Percentiles rank a stretch among this genome's conserved stretches.
phyloP scores from a whole-genome alignment of 208 protist genomes.

The Vickermania spadyakhi region DNA sequence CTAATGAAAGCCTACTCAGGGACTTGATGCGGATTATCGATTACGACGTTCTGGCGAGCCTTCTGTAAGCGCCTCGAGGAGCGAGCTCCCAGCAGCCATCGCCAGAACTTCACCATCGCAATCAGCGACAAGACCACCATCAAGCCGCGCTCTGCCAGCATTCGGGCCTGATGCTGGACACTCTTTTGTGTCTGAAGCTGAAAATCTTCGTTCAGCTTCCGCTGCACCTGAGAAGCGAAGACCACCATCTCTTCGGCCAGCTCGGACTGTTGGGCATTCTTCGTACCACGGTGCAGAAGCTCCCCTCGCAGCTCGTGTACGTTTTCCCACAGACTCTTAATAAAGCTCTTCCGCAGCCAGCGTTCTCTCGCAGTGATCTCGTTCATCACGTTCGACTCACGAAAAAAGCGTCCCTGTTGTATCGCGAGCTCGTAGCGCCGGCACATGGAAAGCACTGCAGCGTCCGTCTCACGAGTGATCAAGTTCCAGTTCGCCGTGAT shows the following conservation, averaged over 20 bases:
- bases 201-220: slow-evolving; percentile 85
- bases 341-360: slow-evolving; percentile 81
- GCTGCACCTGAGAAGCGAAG: slow-evolving; percentile 70
- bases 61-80: too few species aligned
- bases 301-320: slow-evolving; percentile 84
- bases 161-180: slow-evolving; percentile 64
- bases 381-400: slow-evolving; percentile 70
- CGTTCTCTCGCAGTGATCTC: slow-evolving; percentile 82
- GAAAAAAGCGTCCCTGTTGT: slow-evolving; percentile 75
- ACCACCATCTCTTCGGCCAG: slow-evolving; percentile 85
- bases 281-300: slow-evolving; percentile 76
- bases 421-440: slow-evolving; percentile 83
- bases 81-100: slow-evolving; percentile 49
- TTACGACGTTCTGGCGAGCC: too few species aligned
- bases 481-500: slow-evolving; percentile 63
- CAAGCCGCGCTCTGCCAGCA: slow-evolving; percentile 64
- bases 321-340: slow-evolving; percentile 84
- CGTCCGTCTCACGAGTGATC: slow-evolving; percentile 63
- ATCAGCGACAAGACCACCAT: slow-evolving; percentile 37
- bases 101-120: slow-evolving; percentile 75
- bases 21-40: too few species aligned
- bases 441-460: slow-evolving; percentile 71
- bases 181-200: slow-evolving; percentile 75
- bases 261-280: slow-evolving; percentile 83
- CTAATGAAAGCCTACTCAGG: too few species aligned